These are phyloP conservation scores for Eutrema heterophyllum DNA, from an alignment of 345 rosid genomes.

Conservation along the genomic window DNA sequence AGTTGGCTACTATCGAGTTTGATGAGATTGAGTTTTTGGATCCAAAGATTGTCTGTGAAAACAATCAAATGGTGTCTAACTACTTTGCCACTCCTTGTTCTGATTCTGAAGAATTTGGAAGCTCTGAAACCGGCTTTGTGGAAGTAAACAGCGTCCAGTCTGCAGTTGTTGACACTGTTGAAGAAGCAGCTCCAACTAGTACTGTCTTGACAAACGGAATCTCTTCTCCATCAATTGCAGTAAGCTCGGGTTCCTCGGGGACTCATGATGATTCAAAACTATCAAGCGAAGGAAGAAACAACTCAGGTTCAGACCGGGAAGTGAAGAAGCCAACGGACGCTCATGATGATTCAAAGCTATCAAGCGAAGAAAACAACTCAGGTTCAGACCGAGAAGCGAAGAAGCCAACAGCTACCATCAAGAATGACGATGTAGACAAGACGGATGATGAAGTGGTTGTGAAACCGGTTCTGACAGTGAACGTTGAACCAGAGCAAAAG, in stretches of 20 bases:
- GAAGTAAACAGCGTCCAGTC: slow-evolving; percentile 49
- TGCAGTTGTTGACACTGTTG: slow-evolving; percentile 33
- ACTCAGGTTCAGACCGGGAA: slow-evolving; percentile 34
- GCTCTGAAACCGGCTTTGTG: slow-evolving; percentile 32
- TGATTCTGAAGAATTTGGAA: slow-evolving; percentile 48
- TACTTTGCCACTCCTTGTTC: slow-evolving; percentile 58
- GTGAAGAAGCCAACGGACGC: slow-evolving; percentile 24
- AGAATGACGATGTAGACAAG: slow-evolving; percentile 21
- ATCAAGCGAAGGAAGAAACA: slow-evolving; percentile 31
- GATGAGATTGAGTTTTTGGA: slow-evolving; percentile 87
- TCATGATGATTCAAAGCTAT: slow-evolving; percentile 44
- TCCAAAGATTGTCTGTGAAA: slow-evolving; percentile 80
- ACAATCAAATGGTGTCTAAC: slow-evolving; percentile 90
- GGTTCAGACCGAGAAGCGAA: slow-evolving; percentile 36
- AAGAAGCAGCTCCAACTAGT: slow-evolving; percentile 50
- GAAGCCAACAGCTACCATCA: slow-evolving; percentile 13
- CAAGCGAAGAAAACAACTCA: slow-evolving; percentile 30
- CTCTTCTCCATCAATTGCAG: slow-evolving; percentile 54
- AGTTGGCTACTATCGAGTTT: slow-evolving; percentile 43
- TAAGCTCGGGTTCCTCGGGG: slow-evolving; percentile 25
- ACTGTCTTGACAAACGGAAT: slow-evolving; percentile 65
- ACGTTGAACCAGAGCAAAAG: slow-evolving; percentile 57
- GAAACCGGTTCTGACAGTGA: slow-evolving; percentile 51
- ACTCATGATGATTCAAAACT: slow-evolving; percentile 44
- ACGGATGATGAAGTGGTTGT: slow-evolving; percentile 32